A percentile compares a stretch with the other conserved stretches of the same genome.
Evolutionary conservation across 1,284 basidiomycete genomes (phyloP).

Genomic region (Singerocomus rubriflavus): DNA sequence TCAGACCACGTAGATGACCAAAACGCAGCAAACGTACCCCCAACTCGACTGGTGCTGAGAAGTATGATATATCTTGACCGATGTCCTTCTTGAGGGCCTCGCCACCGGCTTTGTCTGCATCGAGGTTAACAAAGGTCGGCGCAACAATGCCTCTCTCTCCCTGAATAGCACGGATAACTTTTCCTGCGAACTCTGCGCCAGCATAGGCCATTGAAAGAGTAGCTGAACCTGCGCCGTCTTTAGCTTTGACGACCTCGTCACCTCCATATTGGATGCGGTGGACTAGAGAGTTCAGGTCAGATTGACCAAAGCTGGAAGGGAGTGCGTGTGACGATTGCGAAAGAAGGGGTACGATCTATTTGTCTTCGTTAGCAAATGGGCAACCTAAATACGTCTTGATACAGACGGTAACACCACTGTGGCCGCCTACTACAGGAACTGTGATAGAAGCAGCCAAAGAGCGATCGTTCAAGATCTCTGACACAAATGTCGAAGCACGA

Average conservation of each 20-base stretch:
- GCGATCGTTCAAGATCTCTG: constrained; percentile 71
- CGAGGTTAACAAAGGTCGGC: constrained; percentile 83
- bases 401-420: constrained; percentile 86
- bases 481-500: constrained; percentile 92
- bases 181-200: constrained; percentile 80
- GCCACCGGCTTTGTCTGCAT: constrained; percentile 72
- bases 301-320: constrained; percentile 46
- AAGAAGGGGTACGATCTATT: constrained; percentile 89
- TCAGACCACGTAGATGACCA: constrained; percentile 2
- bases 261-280: constrained; percentile 96
- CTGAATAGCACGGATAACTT: constrained; percentile 80
- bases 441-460: constrained; percentile 66
- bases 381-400: constrained; percentile 14
- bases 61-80: constrained; percentile 71
- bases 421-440: constrained; percentile 93
- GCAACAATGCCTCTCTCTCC: constrained; percentile 86
- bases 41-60: constrained; percentile 82
- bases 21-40: constrained; percentile 54
- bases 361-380: constrained; percentile 9
- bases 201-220: constrained; percentile 92
- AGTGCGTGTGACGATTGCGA: constrained; percentile 78
- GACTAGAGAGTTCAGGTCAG: constrained; percentile 53
- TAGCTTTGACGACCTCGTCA: constrained; percentile 91
- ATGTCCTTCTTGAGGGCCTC: constrained; percentile 62
- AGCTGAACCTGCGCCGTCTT: constrained; percentile 84